These are phyloP conservation scores for Phytophthora lateralis DNA, from an alignment of 352 stramenopile species.

Conservation along the genomic window DNA sequence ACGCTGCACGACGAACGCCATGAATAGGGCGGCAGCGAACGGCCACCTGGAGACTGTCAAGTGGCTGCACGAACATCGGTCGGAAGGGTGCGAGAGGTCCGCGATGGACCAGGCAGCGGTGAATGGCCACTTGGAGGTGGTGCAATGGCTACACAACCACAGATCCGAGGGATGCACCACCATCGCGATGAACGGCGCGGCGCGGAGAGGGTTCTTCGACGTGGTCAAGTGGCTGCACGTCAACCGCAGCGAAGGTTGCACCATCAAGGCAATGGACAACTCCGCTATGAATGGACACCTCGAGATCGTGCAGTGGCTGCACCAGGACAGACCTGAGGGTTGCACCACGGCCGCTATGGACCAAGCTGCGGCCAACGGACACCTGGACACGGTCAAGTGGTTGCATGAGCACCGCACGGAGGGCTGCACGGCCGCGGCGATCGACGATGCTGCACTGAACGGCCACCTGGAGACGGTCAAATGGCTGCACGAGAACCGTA, in stretches of 20 bases:
- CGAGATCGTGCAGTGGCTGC: conserved; percentile 37
- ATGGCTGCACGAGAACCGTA: conserved; percentile 21
- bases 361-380: conserved; percentile 38
- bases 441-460: conserved; percentile 26
- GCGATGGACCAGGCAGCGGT: conserved; percentile 34
- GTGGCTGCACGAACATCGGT: conserved; percentile 28
- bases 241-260: conserved; percentile 30
- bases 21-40: conserved; percentile 35
- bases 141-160: conserved; percentile 31
- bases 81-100: conserved; percentile 28
- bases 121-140: conserved; percentile 31
- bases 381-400: conserved; percentile 61
- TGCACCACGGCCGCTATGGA: conserved; percentile 30
- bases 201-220: conserved; percentile 27
- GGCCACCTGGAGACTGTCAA: conserved; percentile 25
- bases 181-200: conserved; percentile 29
- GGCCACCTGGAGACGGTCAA: conserved; percentile 16
- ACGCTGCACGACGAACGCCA: conserved; percentile 32
- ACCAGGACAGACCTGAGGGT: conserved; percentile 21
- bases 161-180: conserved; percentile 28
- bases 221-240: conserved; percentile 29
- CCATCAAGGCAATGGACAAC: conserved; percentile 33
- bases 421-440: conserved; percentile 24
- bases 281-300: conserved; percentile 36
- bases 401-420: conserved; percentile 45